A percentile compares a stretch with the other conserved stretches of the same genome.
phyloP scores from a whole-genome alignment of 768 basidiomycete species.

The Tylopilus vinaceipallidus region DNA sequence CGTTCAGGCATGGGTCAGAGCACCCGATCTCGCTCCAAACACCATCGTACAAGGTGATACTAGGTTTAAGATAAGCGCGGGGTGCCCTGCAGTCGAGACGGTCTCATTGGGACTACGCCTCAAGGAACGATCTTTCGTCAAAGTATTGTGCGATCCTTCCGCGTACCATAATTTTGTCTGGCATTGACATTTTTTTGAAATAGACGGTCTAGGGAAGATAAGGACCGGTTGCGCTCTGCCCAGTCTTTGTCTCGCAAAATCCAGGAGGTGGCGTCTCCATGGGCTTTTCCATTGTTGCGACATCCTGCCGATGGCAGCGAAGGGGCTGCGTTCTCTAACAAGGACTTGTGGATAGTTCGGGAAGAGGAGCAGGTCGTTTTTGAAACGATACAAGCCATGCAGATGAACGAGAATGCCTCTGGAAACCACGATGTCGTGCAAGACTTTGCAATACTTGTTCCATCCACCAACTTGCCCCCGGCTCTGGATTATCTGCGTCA shows the following conservation, averaged over 20 bases:
- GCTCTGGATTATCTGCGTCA: not conserved
- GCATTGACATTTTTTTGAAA: not conserved
- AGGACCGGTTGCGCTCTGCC: not conserved
- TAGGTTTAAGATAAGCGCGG: conserved; percentile 16
- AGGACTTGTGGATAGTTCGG: conserved; percentile 12
- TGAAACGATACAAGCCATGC: conserved; percentile 11
- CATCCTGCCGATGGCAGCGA: not conserved
- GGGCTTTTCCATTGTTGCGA: not conserved
- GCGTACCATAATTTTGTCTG: not conserved
- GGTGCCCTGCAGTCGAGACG: conserved; percentile 6
- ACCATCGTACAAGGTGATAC: conserved; percentile 11
- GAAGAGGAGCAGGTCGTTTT: conserved; percentile 21
- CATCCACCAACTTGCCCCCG: conserved; percentile 22
- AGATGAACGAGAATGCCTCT: not conserved
- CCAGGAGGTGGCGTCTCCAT: not conserved
- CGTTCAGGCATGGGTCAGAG: conserved; percentile 17
- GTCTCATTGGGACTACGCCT: conserved; percentile 13
- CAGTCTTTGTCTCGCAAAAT: accelerated
- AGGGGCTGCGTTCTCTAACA: not conserved
- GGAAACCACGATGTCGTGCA: conserved; percentile 1
- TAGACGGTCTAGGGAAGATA: conserved; percentile 5
- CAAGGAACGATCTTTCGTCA: conserved; percentile 21
- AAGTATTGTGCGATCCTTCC: conserved; percentile 8
- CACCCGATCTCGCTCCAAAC: conserved; percentile 16
- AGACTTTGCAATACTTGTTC: conserved; percentile 18